phyloP scores from a whole-genome alignment of 192 early-diverging fungal genomes.

The Coemansia aciculifera region DNA sequence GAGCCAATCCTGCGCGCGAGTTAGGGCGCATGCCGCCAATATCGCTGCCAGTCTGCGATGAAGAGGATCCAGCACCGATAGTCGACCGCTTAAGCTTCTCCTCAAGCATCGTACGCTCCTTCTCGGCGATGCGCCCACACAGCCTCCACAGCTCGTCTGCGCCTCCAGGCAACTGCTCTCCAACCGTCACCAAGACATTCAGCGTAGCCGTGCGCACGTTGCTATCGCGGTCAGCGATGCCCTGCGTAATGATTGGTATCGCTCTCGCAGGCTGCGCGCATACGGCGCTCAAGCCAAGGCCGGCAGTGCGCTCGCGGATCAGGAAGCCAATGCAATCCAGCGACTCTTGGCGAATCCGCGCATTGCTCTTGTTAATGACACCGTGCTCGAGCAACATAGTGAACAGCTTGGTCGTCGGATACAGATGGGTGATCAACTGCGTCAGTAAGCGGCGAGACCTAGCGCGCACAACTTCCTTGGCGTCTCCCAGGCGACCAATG shows the following conservation, averaged over 20 bases:
- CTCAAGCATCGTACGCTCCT: constrained; percentile 79
- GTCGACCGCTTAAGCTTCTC: constrained; percentile 71
- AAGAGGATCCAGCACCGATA: constrained; percentile 23
- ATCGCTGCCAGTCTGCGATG: background rate
- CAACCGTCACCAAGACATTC: constrained; percentile 70
- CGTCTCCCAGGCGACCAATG: constrained; percentile 73
- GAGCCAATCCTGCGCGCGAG: constrained; percentile 38
- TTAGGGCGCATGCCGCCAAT: constrained; percentile 12
- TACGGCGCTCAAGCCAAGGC: constrained; percentile 37
- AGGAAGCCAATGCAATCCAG: constrained; percentile 76
- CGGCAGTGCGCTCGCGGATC: constrained; percentile 61
- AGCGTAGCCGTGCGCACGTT: constrained; percentile 78
- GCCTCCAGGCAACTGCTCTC: constrained; percentile 61
- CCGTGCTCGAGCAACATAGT: constrained; percentile 66
- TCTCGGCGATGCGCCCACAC: constrained; percentile 71
- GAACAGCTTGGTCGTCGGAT: constrained; percentile 80
- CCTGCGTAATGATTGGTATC: constrained; percentile 69
- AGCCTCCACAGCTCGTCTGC: constrained; percentile 75
- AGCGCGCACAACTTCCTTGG: constrained; percentile 77
- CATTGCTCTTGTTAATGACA: constrained; percentile 71
- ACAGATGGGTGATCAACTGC: constrained; percentile 69
- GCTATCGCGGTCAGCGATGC: constrained; percentile 81
- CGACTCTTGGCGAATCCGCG: constrained; percentile 76
- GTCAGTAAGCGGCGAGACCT: constrained; percentile 69
- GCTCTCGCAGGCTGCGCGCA: constrained; percentile 63